These are phyloP conservation scores for Caulochytrium protostelioides DNA, from an alignment of 371 early-diverging fungal species.

Conservation along the genomic window DNA sequence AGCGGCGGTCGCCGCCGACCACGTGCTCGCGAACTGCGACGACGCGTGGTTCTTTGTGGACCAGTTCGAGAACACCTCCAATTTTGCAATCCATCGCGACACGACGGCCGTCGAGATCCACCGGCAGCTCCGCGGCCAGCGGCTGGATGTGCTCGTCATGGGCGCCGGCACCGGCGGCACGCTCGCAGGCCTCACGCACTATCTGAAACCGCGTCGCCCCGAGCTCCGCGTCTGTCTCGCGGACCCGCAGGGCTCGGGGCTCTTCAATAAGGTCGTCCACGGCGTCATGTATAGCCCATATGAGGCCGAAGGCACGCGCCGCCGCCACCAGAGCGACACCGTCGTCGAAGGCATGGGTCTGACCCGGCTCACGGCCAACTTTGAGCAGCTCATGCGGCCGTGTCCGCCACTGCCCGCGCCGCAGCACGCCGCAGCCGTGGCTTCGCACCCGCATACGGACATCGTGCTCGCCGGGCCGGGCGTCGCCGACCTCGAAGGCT, in stretches of 20 bases:
- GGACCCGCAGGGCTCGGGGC: slow-evolving; percentile 82
- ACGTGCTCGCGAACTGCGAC: no score
- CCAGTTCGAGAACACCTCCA: slow-evolving; percentile 79
- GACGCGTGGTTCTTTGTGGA: slow-evolving; percentile 74
- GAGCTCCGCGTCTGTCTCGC: slow-evolving; percentile 48
- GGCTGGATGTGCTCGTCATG: slow-evolving; percentile 63
- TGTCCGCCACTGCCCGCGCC: not conserved
- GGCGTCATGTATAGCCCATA: slow-evolving; percentile 67
- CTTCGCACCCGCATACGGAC: no score
- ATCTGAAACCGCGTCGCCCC: slow-evolving; percentile 43
- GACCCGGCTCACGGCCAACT: slow-evolving; percentile 78
- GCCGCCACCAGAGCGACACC: slow-evolving; percentile 86
- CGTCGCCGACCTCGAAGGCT: slow-evolving; percentile 1
- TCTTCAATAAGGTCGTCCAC: slow-evolving; percentile 74
- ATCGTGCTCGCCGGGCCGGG: no score
- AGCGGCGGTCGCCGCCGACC: no score
- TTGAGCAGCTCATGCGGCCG: slow-evolving; percentile 27
- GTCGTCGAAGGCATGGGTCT: slow-evolving; percentile 90
- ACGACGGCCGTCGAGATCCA: slow-evolving; percentile 80
- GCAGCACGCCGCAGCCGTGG: no score
- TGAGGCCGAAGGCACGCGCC: slow-evolving; percentile 73
- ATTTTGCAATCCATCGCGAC: slow-evolving; percentile 48
- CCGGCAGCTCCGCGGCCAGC: slow-evolving; percentile 39
- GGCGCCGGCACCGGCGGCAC: slow-evolving; percentile 89
- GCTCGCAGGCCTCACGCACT: slow-evolving; percentile 61